Conservation (phyloP, 768 basidiomycete genomes). For the Russula virescens region DNA sequence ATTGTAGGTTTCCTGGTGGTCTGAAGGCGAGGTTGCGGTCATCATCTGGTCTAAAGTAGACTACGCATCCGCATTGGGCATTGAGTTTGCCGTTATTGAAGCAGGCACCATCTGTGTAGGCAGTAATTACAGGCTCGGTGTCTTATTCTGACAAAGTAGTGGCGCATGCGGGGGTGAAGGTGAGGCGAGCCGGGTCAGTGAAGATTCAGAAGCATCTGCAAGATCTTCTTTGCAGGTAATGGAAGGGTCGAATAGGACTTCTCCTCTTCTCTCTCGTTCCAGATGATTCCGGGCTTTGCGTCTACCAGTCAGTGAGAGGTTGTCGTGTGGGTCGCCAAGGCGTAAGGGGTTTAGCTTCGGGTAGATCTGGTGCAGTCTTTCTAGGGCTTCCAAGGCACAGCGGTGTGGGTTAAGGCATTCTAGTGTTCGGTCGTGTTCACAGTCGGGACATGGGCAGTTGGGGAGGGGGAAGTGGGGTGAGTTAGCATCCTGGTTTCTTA, state of each 20-base stretch:
- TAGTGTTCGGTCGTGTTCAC: too few species aligned
- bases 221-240: too few species aligned
- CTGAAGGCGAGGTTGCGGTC: background rate
- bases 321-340: background rate
- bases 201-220: too few species aligned
- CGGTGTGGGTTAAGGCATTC: background rate
- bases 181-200: too few species aligned
- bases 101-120: constrained; percentile 31
- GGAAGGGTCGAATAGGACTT: too few species aligned
- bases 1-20: background rate
- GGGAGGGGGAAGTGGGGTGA: too few species aligned
- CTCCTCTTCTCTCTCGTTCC: too few species aligned
- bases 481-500: too few species aligned
- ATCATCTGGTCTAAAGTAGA: constrained; percentile 6
- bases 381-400: background rate
- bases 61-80: constrained; percentile 23
- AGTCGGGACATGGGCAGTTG: too few species aligned
- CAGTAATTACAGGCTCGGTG: background rate
- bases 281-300: background rate
- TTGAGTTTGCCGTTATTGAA: constrained; percentile 21
- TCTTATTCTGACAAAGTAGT: too few species aligned
- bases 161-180: too few species aligned
- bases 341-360: background rate
- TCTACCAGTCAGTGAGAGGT: background rate
- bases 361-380: background rate